Evolutionary conservation across 306 rosid species (phyloP).

Genomic region (Benincasa hispida): DNA sequence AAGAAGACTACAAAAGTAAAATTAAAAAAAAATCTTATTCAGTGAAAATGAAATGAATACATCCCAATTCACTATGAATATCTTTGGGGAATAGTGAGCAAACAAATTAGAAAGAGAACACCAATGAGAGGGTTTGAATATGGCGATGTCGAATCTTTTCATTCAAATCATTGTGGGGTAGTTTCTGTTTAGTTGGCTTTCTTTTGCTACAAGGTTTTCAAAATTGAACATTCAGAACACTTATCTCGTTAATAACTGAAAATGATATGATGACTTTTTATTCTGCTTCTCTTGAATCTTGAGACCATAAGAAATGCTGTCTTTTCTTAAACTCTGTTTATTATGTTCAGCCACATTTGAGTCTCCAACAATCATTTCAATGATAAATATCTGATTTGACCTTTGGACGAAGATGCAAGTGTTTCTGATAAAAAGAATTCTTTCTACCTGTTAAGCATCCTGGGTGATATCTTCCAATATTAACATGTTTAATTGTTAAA

Average conservation of each 20-base stretch:
- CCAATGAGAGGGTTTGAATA: not conserved
- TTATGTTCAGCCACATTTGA: not conserved
- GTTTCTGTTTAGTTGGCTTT: not conserved
- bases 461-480: not conserved
- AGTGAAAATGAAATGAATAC: not conserved
- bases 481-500: not conserved
- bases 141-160: not conserved
- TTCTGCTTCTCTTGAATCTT: not conserved
- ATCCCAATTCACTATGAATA: not conserved
- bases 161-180: not conserved
- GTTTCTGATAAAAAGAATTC: not conserved
- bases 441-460: not conserved
- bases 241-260: not conserved
- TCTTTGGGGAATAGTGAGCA: not conserved
- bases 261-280: not conserved
- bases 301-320: not conserved
- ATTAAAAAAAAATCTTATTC: not conserved
- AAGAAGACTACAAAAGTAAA: not conserved
- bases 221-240: not conserved
- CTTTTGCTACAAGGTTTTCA: not conserved
- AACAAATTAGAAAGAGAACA: not conserved
- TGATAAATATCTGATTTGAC: too few species aligned
- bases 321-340: not conserved
- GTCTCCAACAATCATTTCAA: too few species aligned
- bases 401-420: not conserved